Conservation (phyloP, 2,329 filamentous ascomycete genomes). For the Alternaria tenuissima region DNA sequence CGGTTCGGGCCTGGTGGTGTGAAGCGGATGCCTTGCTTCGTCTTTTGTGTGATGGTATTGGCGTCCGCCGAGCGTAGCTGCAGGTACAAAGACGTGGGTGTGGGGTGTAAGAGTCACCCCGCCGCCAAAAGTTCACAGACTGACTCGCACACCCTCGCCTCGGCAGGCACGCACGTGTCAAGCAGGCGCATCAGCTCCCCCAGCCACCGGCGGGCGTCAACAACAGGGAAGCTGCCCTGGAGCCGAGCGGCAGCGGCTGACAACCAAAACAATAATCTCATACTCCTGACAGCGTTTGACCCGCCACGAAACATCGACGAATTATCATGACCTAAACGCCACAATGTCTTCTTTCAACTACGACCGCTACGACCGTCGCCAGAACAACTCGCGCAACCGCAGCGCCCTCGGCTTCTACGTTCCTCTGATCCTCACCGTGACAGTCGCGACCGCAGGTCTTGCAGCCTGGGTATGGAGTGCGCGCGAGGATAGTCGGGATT, state of each 20-base stretch:
- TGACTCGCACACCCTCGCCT: constrained; percentile 23
- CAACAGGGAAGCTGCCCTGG: constrained; percentile 13
- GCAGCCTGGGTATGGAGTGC: constrained; percentile 96
- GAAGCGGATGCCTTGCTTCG: not conserved
- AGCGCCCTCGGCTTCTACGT: constrained; percentile 82
- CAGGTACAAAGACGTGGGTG: constrained; percentile 20
- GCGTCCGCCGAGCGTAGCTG: constrained; percentile 6
- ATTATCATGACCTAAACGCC: constrained; percentile 26
- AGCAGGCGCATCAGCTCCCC: constrained; percentile 5
- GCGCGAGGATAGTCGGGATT: constrained; percentile 76
- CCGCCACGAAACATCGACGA: constrained; percentile 21
- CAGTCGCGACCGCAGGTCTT: constrained; percentile 83
- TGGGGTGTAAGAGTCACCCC: constrained; percentile 31
- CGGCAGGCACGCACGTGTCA: constrained; percentile 18
- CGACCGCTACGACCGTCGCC: constrained; percentile 64
- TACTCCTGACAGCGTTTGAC: constrained; percentile 6
- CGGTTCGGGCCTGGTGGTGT: not conserved
- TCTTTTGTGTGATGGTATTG: not conserved
- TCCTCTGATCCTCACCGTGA: constrained; percentile 84
- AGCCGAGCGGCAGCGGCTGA: constrained; percentile 11
- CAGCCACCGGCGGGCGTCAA: constrained; percentile 12
- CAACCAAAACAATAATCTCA: constrained; percentile 4
- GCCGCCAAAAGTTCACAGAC: constrained; percentile 19
- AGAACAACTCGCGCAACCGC: constrained; percentile 62
- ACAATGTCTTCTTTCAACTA: constrained; percentile 56